These are phyloP conservation scores for Vigna radiata DNA, from an alignment of 306 rosid species.

Conservation along the genomic window DNA sequence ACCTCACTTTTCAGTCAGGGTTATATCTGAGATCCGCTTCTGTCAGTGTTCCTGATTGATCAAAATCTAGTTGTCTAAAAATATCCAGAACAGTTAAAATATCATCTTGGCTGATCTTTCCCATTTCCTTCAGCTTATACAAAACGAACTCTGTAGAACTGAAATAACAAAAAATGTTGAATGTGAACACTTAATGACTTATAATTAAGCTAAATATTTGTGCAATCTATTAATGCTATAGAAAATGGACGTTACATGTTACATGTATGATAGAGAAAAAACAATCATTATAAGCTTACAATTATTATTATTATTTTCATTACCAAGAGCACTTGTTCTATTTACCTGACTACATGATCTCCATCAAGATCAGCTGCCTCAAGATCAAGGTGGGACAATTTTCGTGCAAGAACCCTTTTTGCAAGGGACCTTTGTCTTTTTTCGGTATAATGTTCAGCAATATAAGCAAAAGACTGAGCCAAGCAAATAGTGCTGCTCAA, in stretches of 20 bases:
- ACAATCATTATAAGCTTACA: neutral
- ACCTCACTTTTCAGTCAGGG: too few species aligned
- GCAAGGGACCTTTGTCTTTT: slow-evolving; percentile 64
- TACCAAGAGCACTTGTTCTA: neutral
- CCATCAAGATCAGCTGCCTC: slow-evolving; percentile 89
- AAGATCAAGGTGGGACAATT: slow-evolving; percentile 63
- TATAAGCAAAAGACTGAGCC: slow-evolving; percentile 77
- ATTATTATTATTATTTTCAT: neutral
- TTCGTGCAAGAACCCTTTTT: slow-evolving; percentile 64
- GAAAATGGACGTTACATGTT: neutral
- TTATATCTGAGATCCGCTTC: slow-evolving; percentile 56
- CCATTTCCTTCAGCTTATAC: slow-evolving; percentile 91
- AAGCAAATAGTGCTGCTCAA: slow-evolving; percentile 79
- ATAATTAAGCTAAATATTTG: neutral
- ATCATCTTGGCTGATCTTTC: slow-evolving; percentile 71
- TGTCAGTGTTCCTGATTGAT: slow-evolving; percentile 80
- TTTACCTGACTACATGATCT: slow-evolving; percentile 73
- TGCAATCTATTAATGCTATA: slow-evolving; percentile 11
- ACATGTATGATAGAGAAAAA: neutral
- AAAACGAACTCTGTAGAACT: slow-evolving; percentile 77
- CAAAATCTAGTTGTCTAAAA: slow-evolving; percentile 66
- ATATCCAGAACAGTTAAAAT: slow-evolving; percentile 63
- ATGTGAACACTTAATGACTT: neutral
- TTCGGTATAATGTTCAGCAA: slow-evolving; percentile 73
- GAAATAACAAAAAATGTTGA: slow-evolving; percentile 18